phyloP scores from a whole-genome alignment of 306 rosid species.

The Medicago truncatula region DNA sequence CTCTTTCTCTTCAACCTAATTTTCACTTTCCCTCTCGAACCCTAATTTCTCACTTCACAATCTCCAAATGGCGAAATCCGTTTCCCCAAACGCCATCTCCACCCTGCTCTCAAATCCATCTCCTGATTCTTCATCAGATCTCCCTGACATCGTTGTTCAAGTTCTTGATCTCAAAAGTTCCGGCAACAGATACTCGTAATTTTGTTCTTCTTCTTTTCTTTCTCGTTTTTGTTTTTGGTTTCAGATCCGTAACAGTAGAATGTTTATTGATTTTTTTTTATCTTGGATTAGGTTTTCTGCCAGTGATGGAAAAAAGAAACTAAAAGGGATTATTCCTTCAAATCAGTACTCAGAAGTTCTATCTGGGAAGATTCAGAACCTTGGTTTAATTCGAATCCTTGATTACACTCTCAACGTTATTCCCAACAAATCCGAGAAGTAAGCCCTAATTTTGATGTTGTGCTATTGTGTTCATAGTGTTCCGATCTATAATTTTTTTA shows the following conservation, averaged over 20 bases:
- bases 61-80: constrained; percentile 55
- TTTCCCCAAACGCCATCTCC: constrained; percentile 65
- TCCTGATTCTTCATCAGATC: constrained; percentile 60
- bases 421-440: constrained; percentile 77
- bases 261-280: not conserved
- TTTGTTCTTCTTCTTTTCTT: not conserved
- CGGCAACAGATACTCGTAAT: constrained; percentile 73
- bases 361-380: constrained; percentile 80
- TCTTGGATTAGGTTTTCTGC: constrained; percentile 69
- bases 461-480: not conserved
- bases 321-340: constrained; percentile 68
- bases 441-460: constrained; percentile 20
- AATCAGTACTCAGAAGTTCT: constrained; percentile 52
- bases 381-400: constrained; percentile 76
- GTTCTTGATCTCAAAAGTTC: constrained; percentile 66
- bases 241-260: not conserved
- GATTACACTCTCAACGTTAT: constrained; percentile 81
- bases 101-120: constrained; percentile 62
- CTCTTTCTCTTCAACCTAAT: not conserved
- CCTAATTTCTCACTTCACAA: not conserved
- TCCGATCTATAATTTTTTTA: not conserved
- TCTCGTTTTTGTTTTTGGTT: not conserved
- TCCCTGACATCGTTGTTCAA: constrained; percentile 75
- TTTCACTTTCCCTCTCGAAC: not conserved
- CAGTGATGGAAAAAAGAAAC: constrained; percentile 74